Evolutionary conservation across 805 yeast species (phyloP), one percentile per base, ranked within the genome.

Genomic region (Naumovozyma dairenensis): DNA sequence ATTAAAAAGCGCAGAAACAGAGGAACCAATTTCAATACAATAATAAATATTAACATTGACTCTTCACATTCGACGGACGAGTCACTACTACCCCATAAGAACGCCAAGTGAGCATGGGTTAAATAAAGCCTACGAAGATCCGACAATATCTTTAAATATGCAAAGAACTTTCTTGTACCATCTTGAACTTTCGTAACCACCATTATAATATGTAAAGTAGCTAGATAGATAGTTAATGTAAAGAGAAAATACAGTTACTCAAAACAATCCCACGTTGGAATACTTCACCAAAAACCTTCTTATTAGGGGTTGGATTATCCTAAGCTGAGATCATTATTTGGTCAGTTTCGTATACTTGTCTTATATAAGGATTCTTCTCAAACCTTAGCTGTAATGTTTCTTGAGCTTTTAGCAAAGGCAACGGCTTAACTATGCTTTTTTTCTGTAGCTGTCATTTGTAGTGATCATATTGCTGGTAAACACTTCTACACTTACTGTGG

Each of bases 11-110:
- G 81, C 87, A 35, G 71, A 60, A 5, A 78, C 55, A 34, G 77
- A 58, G 1, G 83, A 75, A 1, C 87, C 87, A 4, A 68, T 53
- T 47, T 74, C 76, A 79, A 78, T 2, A 80, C 44, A 1, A 66
- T 43, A 3, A 78, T 57, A 1, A 78, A 71, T 2, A 53, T 51
- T 6, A 72, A 42, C 44, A 75, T 46, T 5, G 73, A 57, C 34
- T 63, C 55, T 44, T 73, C 72, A 31, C 82, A 62, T 6, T 82
- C 84, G 48, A 71, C 65, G 1, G 72, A 67, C 24, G 74, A 67
- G 8, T 78, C 65, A 1, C 74, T 33, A 27, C 69, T 65, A 12
- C 81, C 81, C 66, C 77, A 76, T n/a, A 71, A 50, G 12, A 75
- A 70, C 2, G 72, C 62, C 19, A 72, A 55, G 18, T 68, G 60